phyloP scores from a whole-genome alignment of 2,329 filamentous ascomycete species.

The Arthrinium puccinioides region DNA sequence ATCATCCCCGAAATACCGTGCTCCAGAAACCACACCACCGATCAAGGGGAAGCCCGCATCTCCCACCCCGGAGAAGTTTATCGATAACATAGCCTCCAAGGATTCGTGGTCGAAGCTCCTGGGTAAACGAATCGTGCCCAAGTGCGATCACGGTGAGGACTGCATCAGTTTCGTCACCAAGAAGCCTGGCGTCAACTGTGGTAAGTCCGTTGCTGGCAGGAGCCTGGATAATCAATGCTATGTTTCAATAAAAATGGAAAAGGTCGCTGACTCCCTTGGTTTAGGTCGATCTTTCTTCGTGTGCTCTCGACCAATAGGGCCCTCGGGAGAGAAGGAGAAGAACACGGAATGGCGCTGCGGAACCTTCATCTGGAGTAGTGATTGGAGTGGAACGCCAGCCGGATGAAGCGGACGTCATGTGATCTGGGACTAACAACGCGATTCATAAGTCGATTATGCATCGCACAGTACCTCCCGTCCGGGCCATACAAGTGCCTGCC shows the following conservation, averaged over 20 bases:
- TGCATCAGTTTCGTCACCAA: slow-evolving; percentile 81
- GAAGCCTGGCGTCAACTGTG: slow-evolving; percentile 80
- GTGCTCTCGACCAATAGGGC: slow-evolving; percentile 68
- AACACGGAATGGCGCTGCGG: slow-evolving; percentile 81
- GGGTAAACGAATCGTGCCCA: slow-evolving; percentile 63
- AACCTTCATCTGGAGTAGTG: slow-evolving; percentile 70
- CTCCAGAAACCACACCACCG: background rate
- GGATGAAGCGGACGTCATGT: too few species aligned
- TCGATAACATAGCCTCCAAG: slow-evolving; percentile 66
- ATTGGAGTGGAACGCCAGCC: slow-evolving; percentile 35
- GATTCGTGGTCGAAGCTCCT: slow-evolving; percentile 84
- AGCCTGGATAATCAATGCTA: too few species aligned
- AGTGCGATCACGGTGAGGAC: slow-evolving; percentile 82
- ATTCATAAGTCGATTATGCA: too few species aligned
- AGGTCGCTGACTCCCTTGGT: too few species aligned
- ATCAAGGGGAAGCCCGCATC: too few species aligned
- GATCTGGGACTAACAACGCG: too few species aligned
- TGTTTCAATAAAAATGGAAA: too few species aligned
- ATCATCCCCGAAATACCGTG: too few species aligned
- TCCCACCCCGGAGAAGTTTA: slow-evolving; percentile 32
- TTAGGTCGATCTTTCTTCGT: slow-evolving; percentile 56
- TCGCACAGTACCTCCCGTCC: too few species aligned
- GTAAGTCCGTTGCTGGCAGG: too few species aligned
- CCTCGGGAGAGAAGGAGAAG: slow-evolving; percentile 76
- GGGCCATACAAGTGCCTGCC: too few species aligned